Evolutionary conservation across 2,329 filamentous ascomycete genomes (phyloP), one percentile per base, ranked within the genome.

Genomic region (Zymoseptoria passerinii): DNA sequence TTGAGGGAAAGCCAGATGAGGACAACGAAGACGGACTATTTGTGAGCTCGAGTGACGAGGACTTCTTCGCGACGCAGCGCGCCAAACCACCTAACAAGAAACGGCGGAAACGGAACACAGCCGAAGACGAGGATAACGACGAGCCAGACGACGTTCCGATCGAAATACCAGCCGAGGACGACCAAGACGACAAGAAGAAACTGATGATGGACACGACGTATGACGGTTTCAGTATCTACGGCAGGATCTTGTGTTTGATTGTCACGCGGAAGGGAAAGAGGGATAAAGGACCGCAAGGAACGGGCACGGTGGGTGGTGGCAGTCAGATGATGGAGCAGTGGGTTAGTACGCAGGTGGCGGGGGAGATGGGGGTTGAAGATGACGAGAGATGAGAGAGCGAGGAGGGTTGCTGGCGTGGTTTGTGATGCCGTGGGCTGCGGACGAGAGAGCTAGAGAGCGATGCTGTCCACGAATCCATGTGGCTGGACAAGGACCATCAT

Each of bases 141-240:
- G 61, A 61, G 9, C 66, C 65, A n/a, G 63, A 58, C 9, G 63
- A 60, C 8, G 13, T n/a, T 6, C 10, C 35, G 2, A 44, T 44
- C 3, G 13, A 13, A n/a, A 16, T 44, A 13, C 23, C 23, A 23
- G 66, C 60, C 9, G 62, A 65, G n/a, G 61, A 60, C 7, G 64
- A 64, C 23, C 23, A 72, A 8, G 85, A 88, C 58, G 88, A 95
- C 69, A 95, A 96, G 76, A 96, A 99, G 78, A 97, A 96, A 73
- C 76, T 95, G 66, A 83, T 82, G 19, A 83, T 96, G 77, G 86
- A 88, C 61, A 94, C 92, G 27, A 86, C 85, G 13, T 99, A 97
- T 74, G 91, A 97, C 68, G 92, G 94, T 8, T 97, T 97, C 75
- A 89, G 88, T 67, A 96, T 99, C 70, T 95, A 96, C 75, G 91